Base-by-base conservation (phyloP, 495 filamentous ascomycete species). In the Saxophila tyrrhenica region DNA sequence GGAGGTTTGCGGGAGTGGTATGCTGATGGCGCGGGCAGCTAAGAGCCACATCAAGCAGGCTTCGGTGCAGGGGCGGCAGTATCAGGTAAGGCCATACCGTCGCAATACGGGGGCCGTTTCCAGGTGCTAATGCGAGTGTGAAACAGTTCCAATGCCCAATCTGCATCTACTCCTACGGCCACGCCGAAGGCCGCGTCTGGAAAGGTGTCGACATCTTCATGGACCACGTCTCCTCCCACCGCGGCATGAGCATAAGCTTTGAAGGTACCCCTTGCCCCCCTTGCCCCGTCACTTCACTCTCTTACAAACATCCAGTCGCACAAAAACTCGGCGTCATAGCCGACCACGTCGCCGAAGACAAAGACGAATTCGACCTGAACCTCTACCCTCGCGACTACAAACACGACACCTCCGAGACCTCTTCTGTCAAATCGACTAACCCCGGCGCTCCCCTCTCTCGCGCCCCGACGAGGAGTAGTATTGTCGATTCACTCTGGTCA, bases 281-380 rank as follows among this genome's bases (percentile, higher is more conserved):
- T 23, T 3, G 3, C 45, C 10, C 23, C 9, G 13, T 25, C 25
- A 16, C 21, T 10, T 7, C 47, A 25, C 22, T 20, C 13, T 17
- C 11, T 29, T n/a, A 17, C 47, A 16, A 32, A 50, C 24, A 7
- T 20, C 39, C 29, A 29, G 56, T 58, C 38, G 21, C 49, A 3
- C 43, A 49, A 11, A 58, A 58, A 44, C 56, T 58, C 20, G 52
- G 52, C 24, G 39, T 58, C 22, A 46, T 61, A 43, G 51, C 47
- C 50, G 58, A 54, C 8, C 57, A 49, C 39, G 46, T 57, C 22
- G 54, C 50, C 8, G 50, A 46, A 3, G 58, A 61, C 16, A 56
- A 57, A 29, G 58, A 57, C 39, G 44, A 57, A 23, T 57, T 61
- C 50, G 58, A 57, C 39, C 50, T 61, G n/a, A 57, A 57, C 38